Evolutionary conservation across 202 grass and related monocot species (phyloP).

Genomic region (Carex arenaria): DNA sequence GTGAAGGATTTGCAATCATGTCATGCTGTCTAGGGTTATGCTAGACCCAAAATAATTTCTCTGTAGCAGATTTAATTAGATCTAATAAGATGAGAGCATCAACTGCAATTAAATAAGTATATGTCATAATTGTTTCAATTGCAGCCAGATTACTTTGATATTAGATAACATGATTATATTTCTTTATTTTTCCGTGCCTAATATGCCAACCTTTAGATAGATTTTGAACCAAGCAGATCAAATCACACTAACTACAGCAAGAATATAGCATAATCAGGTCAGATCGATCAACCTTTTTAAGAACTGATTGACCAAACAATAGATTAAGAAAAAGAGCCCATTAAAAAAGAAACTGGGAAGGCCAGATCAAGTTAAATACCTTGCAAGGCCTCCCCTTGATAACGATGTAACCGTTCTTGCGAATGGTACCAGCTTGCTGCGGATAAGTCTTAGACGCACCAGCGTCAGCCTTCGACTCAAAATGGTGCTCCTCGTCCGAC

Average conservation of each 20-base stretch:
- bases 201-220: not conserved
- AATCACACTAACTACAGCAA: not conserved
- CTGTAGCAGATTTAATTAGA: not conserved
- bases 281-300: not conserved
- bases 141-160: not conserved
- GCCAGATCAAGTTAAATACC: slow-evolving; percentile 35
- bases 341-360: not conserved
- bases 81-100: not conserved
- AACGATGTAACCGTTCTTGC: slow-evolving; percentile 80
- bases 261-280: not conserved
- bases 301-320: not conserved
- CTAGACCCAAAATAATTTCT: not conserved
- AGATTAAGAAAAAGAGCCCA: not conserved
- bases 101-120: not conserved
- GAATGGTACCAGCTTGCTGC: slow-evolving; percentile 86
- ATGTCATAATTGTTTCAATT: not conserved
- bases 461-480: slow-evolving; percentile 87
- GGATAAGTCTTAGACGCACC: slow-evolving; percentile 92
- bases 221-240: slow-evolving; percentile 1
- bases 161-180: not conserved
- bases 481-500: slow-evolving; percentile 98
- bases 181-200: not conserved
- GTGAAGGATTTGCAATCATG: not conserved
- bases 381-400: slow-evolving; percentile 88
- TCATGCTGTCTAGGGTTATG: not conserved